These are phyloP conservation scores for Vigna radiata DNA, from an alignment of 306 rosid genomes.

Conservation along the genomic window DNA sequence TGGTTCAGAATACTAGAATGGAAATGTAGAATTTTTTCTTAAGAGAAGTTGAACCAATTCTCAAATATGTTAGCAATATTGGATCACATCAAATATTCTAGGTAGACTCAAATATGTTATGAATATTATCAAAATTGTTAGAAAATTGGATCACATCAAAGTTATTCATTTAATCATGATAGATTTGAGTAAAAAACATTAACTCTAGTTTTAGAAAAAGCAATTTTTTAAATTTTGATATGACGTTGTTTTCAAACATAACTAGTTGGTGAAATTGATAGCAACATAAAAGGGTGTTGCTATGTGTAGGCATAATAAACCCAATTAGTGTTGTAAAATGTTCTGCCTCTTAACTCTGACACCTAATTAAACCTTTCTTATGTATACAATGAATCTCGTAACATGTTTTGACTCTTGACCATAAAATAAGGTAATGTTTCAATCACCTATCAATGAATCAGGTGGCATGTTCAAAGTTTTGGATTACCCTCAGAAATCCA, in stretches of 20 bases:
- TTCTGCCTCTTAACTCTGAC: background rate
- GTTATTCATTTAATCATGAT: too few relatives aligned
- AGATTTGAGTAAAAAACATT: too few relatives aligned
- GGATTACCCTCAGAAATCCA: background rate
- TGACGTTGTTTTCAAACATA: background rate
- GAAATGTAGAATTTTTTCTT: too few relatives aligned
- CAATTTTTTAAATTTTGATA: background rate
- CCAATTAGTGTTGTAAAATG: background rate
- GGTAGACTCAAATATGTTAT: too few relatives aligned
- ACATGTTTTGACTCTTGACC: constrained; percentile 7
- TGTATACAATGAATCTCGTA: constrained; percentile 3
- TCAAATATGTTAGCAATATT: too few relatives aligned
- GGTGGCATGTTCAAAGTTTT: background rate
- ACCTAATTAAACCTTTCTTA: background rate
- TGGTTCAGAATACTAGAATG: too few relatives aligned
- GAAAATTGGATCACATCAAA: too few relatives aligned
- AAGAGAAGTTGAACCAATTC: too few relatives aligned
- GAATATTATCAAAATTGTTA: too few relatives aligned
- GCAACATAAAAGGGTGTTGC: background rate
- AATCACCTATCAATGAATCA: background rate
- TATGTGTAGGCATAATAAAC: background rate
- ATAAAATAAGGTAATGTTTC: background rate
- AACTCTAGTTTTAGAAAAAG: too few relatives aligned
- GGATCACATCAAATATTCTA: too few relatives aligned
- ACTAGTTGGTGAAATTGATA: constrained; percentile 2